Evolutionary conservation across 768 basidiomycete species (phyloP).

Genomic region (Xerocomus spinulosus): DNA sequence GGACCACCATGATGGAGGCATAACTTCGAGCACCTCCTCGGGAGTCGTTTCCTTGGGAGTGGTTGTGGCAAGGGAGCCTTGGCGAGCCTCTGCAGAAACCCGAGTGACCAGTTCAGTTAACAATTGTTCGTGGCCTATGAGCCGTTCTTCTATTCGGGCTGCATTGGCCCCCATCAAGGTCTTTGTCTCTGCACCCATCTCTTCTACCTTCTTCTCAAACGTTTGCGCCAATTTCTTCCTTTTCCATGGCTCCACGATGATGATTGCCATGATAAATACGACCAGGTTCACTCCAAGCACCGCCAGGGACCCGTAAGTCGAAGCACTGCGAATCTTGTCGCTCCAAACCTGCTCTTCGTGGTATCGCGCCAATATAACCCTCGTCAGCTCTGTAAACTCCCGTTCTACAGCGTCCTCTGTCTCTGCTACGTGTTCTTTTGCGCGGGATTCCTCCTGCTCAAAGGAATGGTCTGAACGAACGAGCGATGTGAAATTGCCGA

Average conservation of each 20-base stretch:
- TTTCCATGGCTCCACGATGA: slow-evolving; percentile 97
- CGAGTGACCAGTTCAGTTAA: slow-evolving; percentile 28
- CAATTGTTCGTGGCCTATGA: slow-evolving; percentile 44
- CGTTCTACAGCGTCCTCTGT: slow-evolving; percentile 80
- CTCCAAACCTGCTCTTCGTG: slow-evolving; percentile 99
- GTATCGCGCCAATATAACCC: slow-evolving; percentile 83
- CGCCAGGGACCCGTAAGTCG: slow-evolving; percentile 87
- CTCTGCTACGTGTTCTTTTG: slow-evolving; percentile 62
- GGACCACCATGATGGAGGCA: slow-evolving; percentile 8
- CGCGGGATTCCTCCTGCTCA: slow-evolving; percentile 70
- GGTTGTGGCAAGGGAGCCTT: not conserved
- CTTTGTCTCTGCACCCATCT: slow-evolving; percentile 43
- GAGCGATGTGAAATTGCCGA: slow-evolving; percentile 81
- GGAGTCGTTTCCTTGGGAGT: slow-evolving; percentile 1
- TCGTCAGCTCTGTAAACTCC: slow-evolving; percentile 85
- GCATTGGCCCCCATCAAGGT: slow-evolving; percentile 46
- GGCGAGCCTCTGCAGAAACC: slow-evolving; percentile 12
- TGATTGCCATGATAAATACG: slow-evolving; percentile 86
- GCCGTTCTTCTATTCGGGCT: slow-evolving; percentile 42
- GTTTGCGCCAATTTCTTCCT: slow-evolving; percentile 79
- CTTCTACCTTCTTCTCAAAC: slow-evolving; percentile 77
- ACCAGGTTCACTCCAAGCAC: slow-evolving; percentile 84
- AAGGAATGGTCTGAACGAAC: slow-evolving; percentile 87
- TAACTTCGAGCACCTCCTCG: not conserved
- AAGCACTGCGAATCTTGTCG: slow-evolving; percentile 94